phyloP scores from a whole-genome alignment of 177 flowering plant genomes.

The Vitis hybrid region DNA sequence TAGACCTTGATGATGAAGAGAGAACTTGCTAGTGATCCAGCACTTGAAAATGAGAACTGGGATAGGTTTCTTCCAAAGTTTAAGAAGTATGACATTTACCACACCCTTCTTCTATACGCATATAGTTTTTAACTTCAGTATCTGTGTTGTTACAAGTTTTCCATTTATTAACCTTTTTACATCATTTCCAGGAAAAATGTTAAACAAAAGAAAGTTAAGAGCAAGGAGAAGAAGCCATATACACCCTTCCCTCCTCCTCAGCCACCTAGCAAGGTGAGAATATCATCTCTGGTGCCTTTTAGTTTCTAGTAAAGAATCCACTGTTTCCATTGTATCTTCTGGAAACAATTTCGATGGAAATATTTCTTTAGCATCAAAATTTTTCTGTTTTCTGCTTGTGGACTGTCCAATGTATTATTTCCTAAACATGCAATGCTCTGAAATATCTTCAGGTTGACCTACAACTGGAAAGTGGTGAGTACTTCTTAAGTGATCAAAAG shows the following conservation, averaged over 20 bases:
- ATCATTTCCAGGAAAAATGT: slow-evolving; percentile 78
- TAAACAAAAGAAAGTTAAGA: slow-evolving; percentile 72
- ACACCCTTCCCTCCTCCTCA: slow-evolving; percentile 98
- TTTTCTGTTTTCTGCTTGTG: no score
- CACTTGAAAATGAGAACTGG: slow-evolving; percentile 85
- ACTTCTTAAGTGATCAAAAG: slow-evolving; percentile 71
- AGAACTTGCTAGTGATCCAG: slow-evolving; percentile 83
- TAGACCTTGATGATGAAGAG: slow-evolving; percentile 75
- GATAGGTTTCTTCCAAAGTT: slow-evolving; percentile 94
- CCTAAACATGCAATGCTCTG: background rate
- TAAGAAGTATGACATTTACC: slow-evolving; percentile 65
- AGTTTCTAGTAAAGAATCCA: background rate
- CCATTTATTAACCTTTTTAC: background rate
- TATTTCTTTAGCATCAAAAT: no score
- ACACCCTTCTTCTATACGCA: background rate
- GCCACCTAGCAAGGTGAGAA: slow-evolving; percentile 87
- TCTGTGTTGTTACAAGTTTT: background rate
- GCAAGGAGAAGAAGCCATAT: slow-evolving; percentile 86
- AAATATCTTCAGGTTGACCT: slow-evolving; percentile 57
- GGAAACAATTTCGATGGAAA: no score
- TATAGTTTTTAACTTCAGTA: background rate
- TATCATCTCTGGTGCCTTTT: background rate
- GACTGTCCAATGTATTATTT: no score
- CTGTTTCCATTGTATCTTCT: background rate
- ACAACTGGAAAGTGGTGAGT: slow-evolving; percentile 87